A percentile compares a stretch with the other conserved stretches of the same genome.
These are phyloP conservation scores for Casuarina cunninghamiana DNA, from an alignment of 306 rosid species.

Conservation along the genomic window DNA sequence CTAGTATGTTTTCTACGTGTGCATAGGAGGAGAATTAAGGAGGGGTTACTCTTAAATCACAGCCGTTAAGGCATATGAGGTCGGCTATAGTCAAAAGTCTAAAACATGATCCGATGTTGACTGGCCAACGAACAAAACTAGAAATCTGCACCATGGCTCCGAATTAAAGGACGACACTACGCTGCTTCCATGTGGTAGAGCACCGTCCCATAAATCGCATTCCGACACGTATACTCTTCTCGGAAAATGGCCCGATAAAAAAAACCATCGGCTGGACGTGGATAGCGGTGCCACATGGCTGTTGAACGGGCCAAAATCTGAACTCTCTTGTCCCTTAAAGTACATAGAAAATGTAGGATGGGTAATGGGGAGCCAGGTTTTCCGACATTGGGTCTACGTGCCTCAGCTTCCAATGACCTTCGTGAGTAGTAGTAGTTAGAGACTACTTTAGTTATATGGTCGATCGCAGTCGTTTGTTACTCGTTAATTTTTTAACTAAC, in stretches of 20 bases:
- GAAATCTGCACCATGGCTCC: neutral
- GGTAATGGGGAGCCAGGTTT: neutral
- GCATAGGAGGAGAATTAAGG: no score
- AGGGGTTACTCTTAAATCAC: neutral
- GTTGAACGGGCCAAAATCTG: no score
- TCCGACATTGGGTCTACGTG: neutral
- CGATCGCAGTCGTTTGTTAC: neutral
- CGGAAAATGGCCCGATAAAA: neutral
- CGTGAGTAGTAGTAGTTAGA: no score
- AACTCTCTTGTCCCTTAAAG: no score
- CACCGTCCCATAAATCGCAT: neutral
- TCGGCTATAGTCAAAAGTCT: neutral
- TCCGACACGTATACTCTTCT: neutral
- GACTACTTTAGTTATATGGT: neutral
- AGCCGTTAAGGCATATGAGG: neutral
- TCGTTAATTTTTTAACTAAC: no score
- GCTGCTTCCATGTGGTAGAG: neutral
- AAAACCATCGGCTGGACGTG: neutral
- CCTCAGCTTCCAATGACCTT: neutral
- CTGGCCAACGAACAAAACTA: constrained; percentile 2
- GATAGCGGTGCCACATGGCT: neutral
- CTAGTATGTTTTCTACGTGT: no score
- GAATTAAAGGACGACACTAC: neutral
- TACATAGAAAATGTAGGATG: no score
- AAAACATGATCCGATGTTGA: neutral